phyloP scores from a whole-genome alignment of 2,329 filamentous ascomycete species.

The Ophiocordyceps camponoti-leonardi region DNA sequence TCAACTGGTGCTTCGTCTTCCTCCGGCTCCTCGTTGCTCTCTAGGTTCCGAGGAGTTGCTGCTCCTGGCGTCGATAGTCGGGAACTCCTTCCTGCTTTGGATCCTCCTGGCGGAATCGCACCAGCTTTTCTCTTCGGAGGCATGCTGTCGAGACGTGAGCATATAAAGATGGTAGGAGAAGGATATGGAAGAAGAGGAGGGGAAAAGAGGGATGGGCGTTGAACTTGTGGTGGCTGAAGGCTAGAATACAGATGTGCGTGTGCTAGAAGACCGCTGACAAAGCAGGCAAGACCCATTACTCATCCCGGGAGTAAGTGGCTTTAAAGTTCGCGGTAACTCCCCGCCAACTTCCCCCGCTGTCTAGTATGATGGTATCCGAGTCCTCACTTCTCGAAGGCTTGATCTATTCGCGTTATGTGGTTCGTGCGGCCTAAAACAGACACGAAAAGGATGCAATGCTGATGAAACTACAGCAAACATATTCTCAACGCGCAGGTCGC shows the following conservation, averaged over 20 bases:
- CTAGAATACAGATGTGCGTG: too few relatives aligned
- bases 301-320: too few relatives aligned
- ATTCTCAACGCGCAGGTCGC: constrained; percentile 94
- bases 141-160: constrained; percentile 32
- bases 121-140: constrained; percentile 54
- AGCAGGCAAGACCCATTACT: not conserved
- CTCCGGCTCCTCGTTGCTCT: constrained; percentile 31
- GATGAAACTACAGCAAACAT: constrained; percentile 55
- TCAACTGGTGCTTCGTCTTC: constrained; percentile 33
- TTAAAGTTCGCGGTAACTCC: too few relatives aligned
- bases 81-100: constrained; percentile 40
- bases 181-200: not conserved
- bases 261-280: not conserved
- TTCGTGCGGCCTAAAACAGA: not conserved
- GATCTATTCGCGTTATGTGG: not conserved
- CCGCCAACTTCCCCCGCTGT: too few relatives aligned
- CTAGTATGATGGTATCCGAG: too few relatives aligned
- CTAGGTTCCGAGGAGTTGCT: constrained; percentile 40
- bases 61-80: constrained; percentile 42
- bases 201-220: too few relatives aligned
- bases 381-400: too few relatives aligned
- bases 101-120: constrained; percentile 24
- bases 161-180: not conserved
- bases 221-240: not conserved
- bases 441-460: too few relatives aligned